Evolutionary conservation across 352 stramenopile genomes (phyloP), one percentile per base, ranked within the genome.

Genomic region (Detonula confervacea): DNA sequence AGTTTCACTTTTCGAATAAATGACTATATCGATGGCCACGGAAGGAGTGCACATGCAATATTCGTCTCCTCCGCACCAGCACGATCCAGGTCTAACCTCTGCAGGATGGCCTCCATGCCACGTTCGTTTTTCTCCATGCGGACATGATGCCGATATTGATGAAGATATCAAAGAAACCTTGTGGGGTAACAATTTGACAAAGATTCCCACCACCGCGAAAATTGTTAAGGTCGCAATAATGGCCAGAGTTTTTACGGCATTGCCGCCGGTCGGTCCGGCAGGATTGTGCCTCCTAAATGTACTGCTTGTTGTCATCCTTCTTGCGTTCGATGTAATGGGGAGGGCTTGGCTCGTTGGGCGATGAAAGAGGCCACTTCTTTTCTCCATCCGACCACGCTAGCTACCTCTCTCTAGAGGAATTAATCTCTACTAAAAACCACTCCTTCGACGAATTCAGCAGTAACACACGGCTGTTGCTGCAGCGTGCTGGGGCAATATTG

Each of bases 41-140:
- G 83, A 92, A 25, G 92, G 92, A 49, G 91, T 96, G 70, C 92
- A 96, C 89, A 95, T 92, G 71, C 91, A 95, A 81, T 95, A 96
- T 12, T 81, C 65, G 76, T 93, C 84, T 22, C 55, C 57, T 39
- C 87, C 81, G 57, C 90, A 95, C 86, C 87, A 95, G 77, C 91
- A 96, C 3, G 80, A 88, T 67, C 92, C 91, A 64, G 75, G 29
- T 60, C 54, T n/a, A 68, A 73, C 33, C 69, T 83, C 25, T 30
- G 70, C 69, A 3, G 88, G 88, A 82, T 93, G 88, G 8, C 88
- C 88, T 46, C 88, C 88, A 67, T 93, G 80, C 87, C 87, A 92
- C 64, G 63, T 81, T 29, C 47, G 56, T 52, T 85, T 55, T 42
- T 77, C n/a, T 66, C 70, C 70, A 54, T 67, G 49, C 49, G 49